Evolutionary conservation across 2,329 filamentous ascomycete genomes (phyloP).

Genomic region (Ophiostoma quercus): DNA sequence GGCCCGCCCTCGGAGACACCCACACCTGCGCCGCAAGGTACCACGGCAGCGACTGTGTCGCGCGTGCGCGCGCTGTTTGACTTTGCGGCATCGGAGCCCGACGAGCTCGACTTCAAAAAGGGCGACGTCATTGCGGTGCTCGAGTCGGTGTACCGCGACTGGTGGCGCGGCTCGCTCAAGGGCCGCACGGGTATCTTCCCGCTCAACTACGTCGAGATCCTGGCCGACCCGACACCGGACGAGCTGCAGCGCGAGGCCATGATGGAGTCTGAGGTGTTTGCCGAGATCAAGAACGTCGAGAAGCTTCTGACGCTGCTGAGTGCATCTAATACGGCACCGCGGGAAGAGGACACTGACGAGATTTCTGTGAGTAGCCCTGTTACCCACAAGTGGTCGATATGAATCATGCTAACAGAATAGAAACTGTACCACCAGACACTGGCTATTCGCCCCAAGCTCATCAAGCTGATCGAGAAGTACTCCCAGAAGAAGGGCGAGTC

Average conservation of each 20-base stretch:
- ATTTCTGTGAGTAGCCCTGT: slow-evolving; percentile 63
- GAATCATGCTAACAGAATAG: slow-evolving; percentile 33
- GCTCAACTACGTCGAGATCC: slow-evolving; percentile 96
- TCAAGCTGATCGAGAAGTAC: slow-evolving; percentile 97
- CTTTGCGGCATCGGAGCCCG: slow-evolving; percentile 88
- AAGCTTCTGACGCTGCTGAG: slow-evolving; percentile 82
- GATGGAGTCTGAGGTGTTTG: slow-evolving; percentile 73
- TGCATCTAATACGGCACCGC: slow-evolving; percentile 71
- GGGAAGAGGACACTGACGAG: slow-evolving; percentile 92
- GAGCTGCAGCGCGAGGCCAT: slow-evolving; percentile 93
- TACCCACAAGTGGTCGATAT: neutral
- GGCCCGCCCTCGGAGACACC: slow-evolving; percentile 37
- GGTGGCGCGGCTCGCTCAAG: slow-evolving; percentile 94
- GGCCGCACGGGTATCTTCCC: slow-evolving; percentile 97
- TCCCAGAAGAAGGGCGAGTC: slow-evolving; percentile 89
- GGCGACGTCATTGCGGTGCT: slow-evolving; percentile 95
- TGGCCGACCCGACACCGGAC: slow-evolving; percentile 88
- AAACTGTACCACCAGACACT: slow-evolving; percentile 88
- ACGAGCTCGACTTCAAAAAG: slow-evolving; percentile 92
- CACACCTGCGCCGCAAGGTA: slow-evolving; percentile 55
- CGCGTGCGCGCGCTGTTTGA: slow-evolving; percentile 90
- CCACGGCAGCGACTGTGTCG: slow-evolving; percentile 92
- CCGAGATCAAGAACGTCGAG: slow-evolving; percentile 60
- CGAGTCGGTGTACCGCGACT: slow-evolving; percentile 98
- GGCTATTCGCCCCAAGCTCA: slow-evolving; percentile 90